Evolutionary conservation across 495 filamentous ascomycete genomes (phyloP), one percentile per base, ranked within the genome.

Genomic region (Penicillium odoratum): DNA sequence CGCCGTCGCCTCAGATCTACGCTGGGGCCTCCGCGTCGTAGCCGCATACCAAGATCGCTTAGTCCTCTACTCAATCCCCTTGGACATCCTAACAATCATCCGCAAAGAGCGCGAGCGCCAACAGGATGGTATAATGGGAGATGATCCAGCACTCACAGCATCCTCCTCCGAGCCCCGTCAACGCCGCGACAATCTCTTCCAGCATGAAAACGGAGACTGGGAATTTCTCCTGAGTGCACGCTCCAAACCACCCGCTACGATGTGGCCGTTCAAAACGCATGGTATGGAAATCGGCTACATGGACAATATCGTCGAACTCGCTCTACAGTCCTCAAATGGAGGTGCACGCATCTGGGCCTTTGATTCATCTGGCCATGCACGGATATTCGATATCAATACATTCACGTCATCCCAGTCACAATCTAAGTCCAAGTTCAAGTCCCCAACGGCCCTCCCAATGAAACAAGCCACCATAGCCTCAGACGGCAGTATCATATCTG

Each of bases 31-130:
- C 2, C 75, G 86, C 4, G 71, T 91, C n/a, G 83, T 83, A 3
- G 88, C 81, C 7, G 84, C 72, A 1, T 89, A 82, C 57, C 74
- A 75, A 7, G 72, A 80, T 40, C 63, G 62, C 7, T 68, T 91
- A 16, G 77, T 83, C 43, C 65, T 91, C 0, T 91, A 85, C 62
- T 83, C 81, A 8, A 71, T 91, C 8, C 86, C 88, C 0, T 66
- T 81, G 0, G 88, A 91, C 66, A 66, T 84, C 3, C 85, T 84
- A 50, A 71, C 80, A 49, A 68, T 76, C 7, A 64, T 78, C 25
- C 68, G 68, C 28, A 72, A 66, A 40, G 75, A 78, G 48, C 72
- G 75, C 4, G 64, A 74, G 42, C 58, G 62, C 3, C 74, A 75
- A 58, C 58, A 55, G 0, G 66, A 69, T n/a, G 63, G 67, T 5